phyloP scores from a whole-genome alignment of 768 basidiomycete species.

The Lentinula sp. region DNA sequence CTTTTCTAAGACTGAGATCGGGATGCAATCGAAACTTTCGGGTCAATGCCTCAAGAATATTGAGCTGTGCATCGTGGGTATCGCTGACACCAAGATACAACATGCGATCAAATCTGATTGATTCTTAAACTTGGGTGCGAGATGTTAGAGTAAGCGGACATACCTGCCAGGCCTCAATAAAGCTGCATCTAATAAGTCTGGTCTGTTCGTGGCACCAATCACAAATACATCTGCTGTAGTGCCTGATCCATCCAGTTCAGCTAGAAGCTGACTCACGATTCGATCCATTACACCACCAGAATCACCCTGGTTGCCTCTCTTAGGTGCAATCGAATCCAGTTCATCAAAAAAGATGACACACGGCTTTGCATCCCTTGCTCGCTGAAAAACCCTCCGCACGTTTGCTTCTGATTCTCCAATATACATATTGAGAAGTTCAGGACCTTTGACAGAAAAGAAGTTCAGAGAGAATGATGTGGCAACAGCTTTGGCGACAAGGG shows the following conservation, averaged over 20 bases:
- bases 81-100: conserved; percentile 91
- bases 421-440: conserved; percentile 96
- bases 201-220: conserved; percentile 93
- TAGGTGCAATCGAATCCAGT: conserved; percentile 90
- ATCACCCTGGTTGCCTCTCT: conserved; percentile 91
- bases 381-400: conserved; percentile 87
- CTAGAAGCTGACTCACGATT: conserved; percentile 90
- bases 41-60: conserved; percentile 86
- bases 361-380: conserved; percentile 85
- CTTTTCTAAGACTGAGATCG: conserved; percentile 47
- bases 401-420: conserved; percentile 98
- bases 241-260: conserved; percentile 78
- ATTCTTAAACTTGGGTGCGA: neutral
- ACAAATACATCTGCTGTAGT: conserved; percentile 74
- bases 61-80: conserved; percentile 76
- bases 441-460: conserved; percentile 96
- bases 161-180: conserved; percentile 83
- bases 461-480: conserved; percentile 93
- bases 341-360: conserved; percentile 98
- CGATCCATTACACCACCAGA: conserved; percentile 98
- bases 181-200: conserved; percentile 87
- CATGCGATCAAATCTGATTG: conserved; percentile 87
- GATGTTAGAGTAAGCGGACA: neutral
- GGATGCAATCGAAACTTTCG: conserved; percentile 84
- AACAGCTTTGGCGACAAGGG: conserved; percentile 91